Percentiles rank a stretch among this genome's conserved stretches.
Evolutionary conservation across 345 rosid species (phyloP).

Genomic region (Geranium rotundifolium): DNA sequence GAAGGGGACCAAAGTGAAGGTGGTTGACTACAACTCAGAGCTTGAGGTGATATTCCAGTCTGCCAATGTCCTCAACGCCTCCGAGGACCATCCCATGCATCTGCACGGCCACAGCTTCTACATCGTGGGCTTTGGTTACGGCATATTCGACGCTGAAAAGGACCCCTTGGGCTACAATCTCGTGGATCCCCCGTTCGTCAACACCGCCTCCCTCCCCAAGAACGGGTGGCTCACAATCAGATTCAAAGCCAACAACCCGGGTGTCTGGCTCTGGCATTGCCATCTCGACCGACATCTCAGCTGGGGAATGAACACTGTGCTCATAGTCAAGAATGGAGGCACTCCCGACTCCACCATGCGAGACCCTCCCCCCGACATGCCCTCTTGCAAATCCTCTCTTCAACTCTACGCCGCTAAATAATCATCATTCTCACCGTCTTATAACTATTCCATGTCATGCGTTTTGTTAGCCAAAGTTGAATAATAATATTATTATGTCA

Average conservation of each 20-base stretch:
- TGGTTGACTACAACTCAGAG: conserved; percentile 13
- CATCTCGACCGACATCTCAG: conserved; percentile 17
- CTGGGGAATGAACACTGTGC: conserved; percentile 26
- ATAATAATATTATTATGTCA: no score
- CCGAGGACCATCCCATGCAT: conserved; percentile 29
- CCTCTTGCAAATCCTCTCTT: conserved; percentile 7
- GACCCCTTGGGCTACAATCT: conserved; percentile 19
- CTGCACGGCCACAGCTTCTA: conserved; percentile 30
- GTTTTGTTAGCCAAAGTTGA: no score
- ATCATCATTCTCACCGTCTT: no score
- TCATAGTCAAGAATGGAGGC: conserved; percentile 21
- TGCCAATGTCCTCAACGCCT: conserved; percentile 9
- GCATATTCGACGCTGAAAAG: conserved; percentile 18
- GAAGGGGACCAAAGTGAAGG: conserved; percentile 11
- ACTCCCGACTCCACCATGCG: conserved; percentile 7
- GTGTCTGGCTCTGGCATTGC: conserved; percentile 28
- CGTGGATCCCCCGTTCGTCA: conserved; percentile 21
- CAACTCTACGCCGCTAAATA: no score
- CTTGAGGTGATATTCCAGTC: conserved; percentile 27
- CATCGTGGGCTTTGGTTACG: conserved; percentile 16
- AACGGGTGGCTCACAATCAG: conserved; percentile 22
- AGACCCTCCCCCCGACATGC: conserved; percentile 14
- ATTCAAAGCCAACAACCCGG: conserved; percentile 23
- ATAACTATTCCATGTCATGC: no score
- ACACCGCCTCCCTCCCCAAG: conserved; percentile 14